Percentiles rank a stretch among this genome's conserved stretches.
Evolutionary conservation across 179 eudicot species (phyloP).

Genomic region (Silene noctiflora): DNA sequence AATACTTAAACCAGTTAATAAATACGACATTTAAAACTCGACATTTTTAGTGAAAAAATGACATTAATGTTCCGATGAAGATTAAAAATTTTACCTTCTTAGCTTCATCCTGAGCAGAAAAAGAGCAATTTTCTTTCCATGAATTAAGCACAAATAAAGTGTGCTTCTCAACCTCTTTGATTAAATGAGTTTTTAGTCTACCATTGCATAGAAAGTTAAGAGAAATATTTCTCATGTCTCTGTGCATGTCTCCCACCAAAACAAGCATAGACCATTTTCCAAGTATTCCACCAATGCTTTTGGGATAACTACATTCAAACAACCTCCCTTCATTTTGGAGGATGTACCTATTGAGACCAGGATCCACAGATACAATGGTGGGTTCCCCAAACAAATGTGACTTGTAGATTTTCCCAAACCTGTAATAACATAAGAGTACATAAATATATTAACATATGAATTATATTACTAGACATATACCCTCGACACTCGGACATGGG

Average conservation of each 20-base stretch:
- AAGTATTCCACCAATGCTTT: constrained; percentile 95
- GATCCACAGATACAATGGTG: constrained; percentile 91
- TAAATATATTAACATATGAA: background rate
- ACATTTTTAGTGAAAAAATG: background rate
- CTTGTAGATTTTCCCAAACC: constrained; percentile 90
- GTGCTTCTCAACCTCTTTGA: constrained; percentile 72
- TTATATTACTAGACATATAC: background rate
- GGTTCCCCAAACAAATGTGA: constrained; percentile 92
- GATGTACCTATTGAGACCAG: constrained; percentile 74
- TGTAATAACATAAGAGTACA: constrained; percentile 23
- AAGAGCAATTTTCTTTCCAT: constrained; percentile 61
- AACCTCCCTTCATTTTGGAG: constrained; percentile 86
- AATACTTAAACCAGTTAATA: background rate
- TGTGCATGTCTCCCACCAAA: constrained; percentile 90
- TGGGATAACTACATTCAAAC: constrained; percentile 94
- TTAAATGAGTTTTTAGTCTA: constrained; percentile 65
- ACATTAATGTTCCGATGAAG: background rate
- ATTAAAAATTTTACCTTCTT: constrained; percentile 53
- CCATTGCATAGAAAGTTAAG: constrained; percentile 44
- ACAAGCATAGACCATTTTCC: constrained; percentile 99
- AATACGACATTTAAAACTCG: background rate
- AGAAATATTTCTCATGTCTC: constrained; percentile 62
- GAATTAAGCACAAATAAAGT: constrained; percentile 63
- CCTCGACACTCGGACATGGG: background rate
- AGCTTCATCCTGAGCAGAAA: constrained; percentile 94